These are phyloP conservation scores for Saussurea involucrata DNA, from an alignment of 129 eudicot species.

Conservation along the genomic window DNA sequence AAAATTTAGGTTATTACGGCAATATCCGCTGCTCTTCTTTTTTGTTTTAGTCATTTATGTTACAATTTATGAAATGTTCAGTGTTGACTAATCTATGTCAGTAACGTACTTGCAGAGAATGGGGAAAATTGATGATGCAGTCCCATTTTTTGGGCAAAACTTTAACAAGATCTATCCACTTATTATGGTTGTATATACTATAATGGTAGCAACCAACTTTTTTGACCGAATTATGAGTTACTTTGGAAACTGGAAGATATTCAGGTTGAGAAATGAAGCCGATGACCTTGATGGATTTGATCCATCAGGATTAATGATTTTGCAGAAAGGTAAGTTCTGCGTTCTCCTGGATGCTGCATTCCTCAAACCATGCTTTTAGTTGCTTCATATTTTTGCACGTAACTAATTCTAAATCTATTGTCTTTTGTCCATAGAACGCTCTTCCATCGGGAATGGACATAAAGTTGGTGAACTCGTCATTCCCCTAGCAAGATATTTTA, in stretches of 20 bases:
- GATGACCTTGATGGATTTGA: conserved; percentile 71
- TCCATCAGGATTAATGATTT: conserved; percentile 60
- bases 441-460: conserved; percentile 76
- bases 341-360: neutral
- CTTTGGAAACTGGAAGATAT: conserved; percentile 76
- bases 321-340: conserved; percentile 48
- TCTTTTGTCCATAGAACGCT: conserved; percentile 46
- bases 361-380: neutral
- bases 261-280: conserved; percentile 42
- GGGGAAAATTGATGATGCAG: conserved; percentile 86
- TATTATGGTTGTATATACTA: conserved; percentile 75
- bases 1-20: neutral
- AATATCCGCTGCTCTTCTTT: neutral
- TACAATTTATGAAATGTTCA: neutral
- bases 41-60: neutral
- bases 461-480: conserved; percentile 81
- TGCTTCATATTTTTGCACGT: neutral
- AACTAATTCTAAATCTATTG: neutral
- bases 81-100: conserved; percentile 1
- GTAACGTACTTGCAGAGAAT: conserved; percentile 51
- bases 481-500: conserved; percentile 82
- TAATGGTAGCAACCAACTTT: conserved; percentile 61
- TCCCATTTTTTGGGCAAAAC: conserved; percentile 76
- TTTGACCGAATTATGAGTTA: conserved; percentile 49
- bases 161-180: conserved; percentile 76